phyloP scores from a whole-genome alignment of 2,329 filamentous ascomycete species.

The Malbranchea zuffiana region DNA sequence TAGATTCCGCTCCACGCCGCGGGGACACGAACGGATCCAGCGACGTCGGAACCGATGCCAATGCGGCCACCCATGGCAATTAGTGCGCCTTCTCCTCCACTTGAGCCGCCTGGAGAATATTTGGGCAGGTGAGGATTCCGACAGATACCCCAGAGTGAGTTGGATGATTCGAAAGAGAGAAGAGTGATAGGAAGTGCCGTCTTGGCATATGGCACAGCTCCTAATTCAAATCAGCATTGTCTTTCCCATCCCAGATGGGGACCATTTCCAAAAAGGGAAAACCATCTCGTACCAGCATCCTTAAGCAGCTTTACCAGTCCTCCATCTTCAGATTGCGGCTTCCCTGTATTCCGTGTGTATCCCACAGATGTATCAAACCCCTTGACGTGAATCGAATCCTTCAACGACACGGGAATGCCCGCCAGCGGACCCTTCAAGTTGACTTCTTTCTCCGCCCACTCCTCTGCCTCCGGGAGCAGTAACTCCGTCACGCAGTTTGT shows the following conservation, averaged over 20 bases:
- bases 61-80: constrained; percentile 74
- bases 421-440: constrained; percentile 75
- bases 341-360: constrained; percentile 61
- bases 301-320: constrained; percentile 66
- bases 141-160: constrained; percentile 69
- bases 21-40: constrained; percentile 74
- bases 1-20: constrained; percentile 89
- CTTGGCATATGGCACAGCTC: constrained; percentile 85
- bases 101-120: constrained; percentile 82
- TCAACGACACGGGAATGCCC: constrained; percentile 76
- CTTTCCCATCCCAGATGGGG: too few species aligned
- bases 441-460: constrained; percentile 52
- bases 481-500: constrained; percentile 88
- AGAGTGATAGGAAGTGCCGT: constrained; percentile 81
- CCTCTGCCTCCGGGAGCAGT: constrained; percentile 65
- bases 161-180: constrained; percentile 72
- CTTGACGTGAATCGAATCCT: constrained; percentile 64
- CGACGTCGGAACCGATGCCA: constrained; percentile 82
- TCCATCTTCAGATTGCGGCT: constrained; percentile 58
- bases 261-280: not conserved
- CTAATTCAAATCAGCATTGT: constrained; percentile 21
- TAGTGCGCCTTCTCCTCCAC: constrained; percentile 72
- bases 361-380: constrained; percentile 77
- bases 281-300: constrained; percentile 51
- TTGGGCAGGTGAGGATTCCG: constrained; percentile 73